Percentiles rank a stretch among this genome's conserved stretches.
Evolutionary conservation across 192 early-diverging fungal genomes (phyloP).

Genomic region (Coemansia sp.): DNA sequence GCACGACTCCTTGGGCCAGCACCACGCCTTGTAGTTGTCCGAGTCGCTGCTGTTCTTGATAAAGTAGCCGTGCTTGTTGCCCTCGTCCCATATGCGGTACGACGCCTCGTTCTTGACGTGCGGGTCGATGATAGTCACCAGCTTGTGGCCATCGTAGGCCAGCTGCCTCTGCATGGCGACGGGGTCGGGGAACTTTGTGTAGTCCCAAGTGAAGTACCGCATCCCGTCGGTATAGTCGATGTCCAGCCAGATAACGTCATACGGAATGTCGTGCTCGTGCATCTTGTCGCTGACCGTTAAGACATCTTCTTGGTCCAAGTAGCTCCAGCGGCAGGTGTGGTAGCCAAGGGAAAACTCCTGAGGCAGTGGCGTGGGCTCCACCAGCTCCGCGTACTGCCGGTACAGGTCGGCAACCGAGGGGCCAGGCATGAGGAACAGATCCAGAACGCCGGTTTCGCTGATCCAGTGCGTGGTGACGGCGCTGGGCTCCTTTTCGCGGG

Average conservation of each 20-base stretch:
- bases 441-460: constrained; percentile 88
- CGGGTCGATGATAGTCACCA: constrained; percentile 96
- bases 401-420: constrained; percentile 69
- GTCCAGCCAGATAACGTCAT: constrained; percentile 99
- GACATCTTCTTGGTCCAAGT: constrained; percentile 89
- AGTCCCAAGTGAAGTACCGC: constrained; percentile 98
- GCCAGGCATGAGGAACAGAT: constrained; percentile 86
- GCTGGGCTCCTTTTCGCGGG: constrained; percentile 57
- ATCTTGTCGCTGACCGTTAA: constrained; percentile 82
- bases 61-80: constrained; percentile 71
- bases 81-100: constrained; percentile 81
- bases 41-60: constrained; percentile 72
- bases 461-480: constrained; percentile 81
- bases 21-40: constrained; percentile 90
- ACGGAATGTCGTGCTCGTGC: constrained; percentile 90
- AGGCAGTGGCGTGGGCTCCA: constrained; percentile 83
- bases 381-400: constrained; percentile 72
- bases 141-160: constrained; percentile 67
- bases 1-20: constrained; percentile 93
- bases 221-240: constrained; percentile 99
- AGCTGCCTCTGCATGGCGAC: constrained; percentile 80
- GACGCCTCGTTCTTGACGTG: constrained; percentile 87
- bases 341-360: constrained; percentile 89
- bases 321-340: constrained; percentile 99
- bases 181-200: constrained; percentile 86